Base-by-base conservation (phyloP, 1,284 basidiomycete species). In the Ceratobasidium papillatum region DNA sequence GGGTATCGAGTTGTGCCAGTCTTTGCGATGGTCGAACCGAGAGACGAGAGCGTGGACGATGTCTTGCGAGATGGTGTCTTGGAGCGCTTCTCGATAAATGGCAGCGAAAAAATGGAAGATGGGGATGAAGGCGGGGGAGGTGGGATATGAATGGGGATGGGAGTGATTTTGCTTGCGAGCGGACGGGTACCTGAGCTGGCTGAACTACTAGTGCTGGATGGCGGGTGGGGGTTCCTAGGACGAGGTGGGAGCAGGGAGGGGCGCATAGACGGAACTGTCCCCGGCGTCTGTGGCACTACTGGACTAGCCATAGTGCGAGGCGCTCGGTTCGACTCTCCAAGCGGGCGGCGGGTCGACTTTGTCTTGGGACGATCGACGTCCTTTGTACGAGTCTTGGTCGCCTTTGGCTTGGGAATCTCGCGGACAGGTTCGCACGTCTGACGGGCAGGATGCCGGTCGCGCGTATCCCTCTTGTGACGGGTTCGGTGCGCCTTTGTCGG, bases 121-220 rank as follows among this genome's bases (percentile, higher is more conserved):
- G 68, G 56, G 30, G 56, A 61, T 2, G 56, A 49, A 30, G 54
- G 68, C 5, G 56, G 43, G 8, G 68, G 54, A 22, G 56, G 32
- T 32, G 68, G 56, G 4, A 61, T 17, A 45, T 12, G 34, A 36
- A 14, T 61, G 14, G 68, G 68, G 38, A 72, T 61, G 11, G 68
- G 68, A 11, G 68, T 72, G 43, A 45, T 43, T 71, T 71, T 72
- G 68, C 68, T 72, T 72, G 68, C 59, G 68, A 45, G 68, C 68
- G 56, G 68, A 72, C 41, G 68, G 68, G 22, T 72, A 45, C 68
- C 68, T 72, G 56, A 61, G 56, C 56, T 72, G 22, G 68, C 41
- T 19, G 54, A 52, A 22, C 52, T 71, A 32, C 38, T 71, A 59
- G 68, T 61, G 68, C 56, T 72, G 19, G 68, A 72, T 30, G 68